phyloP scores from a whole-genome alignment of 2,329 filamentous ascomycete species.

The Trichoderma sp. region DNA sequence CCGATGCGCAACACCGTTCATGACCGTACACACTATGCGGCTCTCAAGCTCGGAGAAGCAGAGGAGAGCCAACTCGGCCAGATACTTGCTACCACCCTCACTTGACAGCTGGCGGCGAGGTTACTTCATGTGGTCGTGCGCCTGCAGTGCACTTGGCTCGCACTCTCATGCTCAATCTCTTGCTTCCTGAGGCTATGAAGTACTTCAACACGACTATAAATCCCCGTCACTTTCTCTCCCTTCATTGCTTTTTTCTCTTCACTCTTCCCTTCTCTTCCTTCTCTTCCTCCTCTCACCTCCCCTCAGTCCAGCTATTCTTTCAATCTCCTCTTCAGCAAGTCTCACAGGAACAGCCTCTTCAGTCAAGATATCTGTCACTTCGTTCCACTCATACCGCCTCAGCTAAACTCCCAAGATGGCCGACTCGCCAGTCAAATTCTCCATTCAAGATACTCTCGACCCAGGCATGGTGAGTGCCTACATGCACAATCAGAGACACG shows the following conservation, averaged over 20 bases:
- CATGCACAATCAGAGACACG: no score
- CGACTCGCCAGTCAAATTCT: no score
- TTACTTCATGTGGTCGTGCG: background rate
- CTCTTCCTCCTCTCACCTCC: background rate
- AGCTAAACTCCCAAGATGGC: background rate
- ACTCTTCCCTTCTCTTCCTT: background rate
- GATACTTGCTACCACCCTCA: background rate
- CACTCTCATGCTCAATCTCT: background rate
- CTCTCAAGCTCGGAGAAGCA: background rate
- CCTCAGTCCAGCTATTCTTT: background rate
- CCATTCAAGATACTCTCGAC: no score
- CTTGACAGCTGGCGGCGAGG: background rate
- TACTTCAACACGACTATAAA: background rate
- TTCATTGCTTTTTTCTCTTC: background rate
- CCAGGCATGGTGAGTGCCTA: no score
- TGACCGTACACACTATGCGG: background rate
- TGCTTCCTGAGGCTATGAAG: background rate
- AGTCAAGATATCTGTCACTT: background rate
- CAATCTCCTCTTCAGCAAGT: background rate
- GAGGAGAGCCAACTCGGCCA: background rate
- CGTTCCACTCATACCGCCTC: background rate
- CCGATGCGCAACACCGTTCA: no score
- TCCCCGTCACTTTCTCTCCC: background rate
- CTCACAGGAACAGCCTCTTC: background rate
- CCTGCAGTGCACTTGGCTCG: background rate